Base-by-base conservation (phyloP, 495 filamentous ascomycete genomes). In the Aspergillus heteromorphus region DNA sequence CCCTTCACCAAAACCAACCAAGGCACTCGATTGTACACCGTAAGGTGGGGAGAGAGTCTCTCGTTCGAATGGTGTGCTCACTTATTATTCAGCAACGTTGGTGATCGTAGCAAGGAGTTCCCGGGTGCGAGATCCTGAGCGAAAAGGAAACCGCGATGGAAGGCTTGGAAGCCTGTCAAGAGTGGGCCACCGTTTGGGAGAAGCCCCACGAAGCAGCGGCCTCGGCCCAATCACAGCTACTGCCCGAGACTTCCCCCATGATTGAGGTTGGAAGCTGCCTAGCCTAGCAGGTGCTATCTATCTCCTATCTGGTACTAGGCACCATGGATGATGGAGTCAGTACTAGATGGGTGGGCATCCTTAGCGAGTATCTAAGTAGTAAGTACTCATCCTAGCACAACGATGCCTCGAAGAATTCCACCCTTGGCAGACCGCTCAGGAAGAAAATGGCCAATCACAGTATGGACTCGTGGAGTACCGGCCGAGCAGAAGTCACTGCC, bases 111-210 rank as follows among this genome's bases (percentile, higher is more conserved):
- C 53, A 49, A 57, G 58, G 58, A 58, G 54, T 54, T 56, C 56
- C 54, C 59, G 62, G 59, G 60, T 65, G 62, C 56, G 45, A 65
- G 62, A 65, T 65, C 58, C 51, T 57, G 41, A 53, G 29, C 48
- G 47, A 48, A 51, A 50, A 45, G 54, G 51, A 59, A 55, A 45
- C 53, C 27, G 48, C 47, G 38, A 57, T 55, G 43, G 53, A 57
- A 58, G 56, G 51, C 53, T 59, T 63, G 60, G 60, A 57, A 57
- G 58, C 61, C 43, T 64, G 58, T 64, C 61, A 64, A 60, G 52
- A 57, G 58, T 59, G 61, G 61, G 58, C 40, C 61, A 55, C 53
- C 58, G 61, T 61, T 64, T 60, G 48, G 54, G 42, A 20, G 16
- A 25, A 48, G 19, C 52, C 53, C 61, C 58, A 61, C 49, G 55